Conservation (phyloP, 306 rosid species). For the Erythrophleum fordii region DNA sequence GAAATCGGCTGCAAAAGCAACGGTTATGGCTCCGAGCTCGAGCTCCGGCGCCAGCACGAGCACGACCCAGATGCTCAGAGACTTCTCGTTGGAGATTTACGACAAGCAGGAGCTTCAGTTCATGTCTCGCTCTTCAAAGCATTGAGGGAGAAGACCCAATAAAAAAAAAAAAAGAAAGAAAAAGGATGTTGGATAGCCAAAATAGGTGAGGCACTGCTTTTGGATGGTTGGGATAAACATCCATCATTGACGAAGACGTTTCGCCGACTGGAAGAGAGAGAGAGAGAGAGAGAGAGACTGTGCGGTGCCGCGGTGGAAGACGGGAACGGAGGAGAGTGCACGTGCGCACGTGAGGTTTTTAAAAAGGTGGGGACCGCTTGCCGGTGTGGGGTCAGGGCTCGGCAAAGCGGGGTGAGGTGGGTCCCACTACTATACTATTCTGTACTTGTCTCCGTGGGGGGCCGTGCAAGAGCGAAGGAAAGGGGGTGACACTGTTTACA, state of each 20-base stretch:
- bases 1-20: slow-evolving; percentile 31
- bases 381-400: slow-evolving; percentile 31
- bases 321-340: slow-evolving; percentile 38
- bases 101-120: slow-evolving; percentile 77
- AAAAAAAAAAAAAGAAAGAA: too few relatives aligned
- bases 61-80: slow-evolving; percentile 58
- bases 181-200: too few relatives aligned
- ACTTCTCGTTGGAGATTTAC: slow-evolving; percentile 72
- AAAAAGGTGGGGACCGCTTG: slow-evolving; percentile 22
- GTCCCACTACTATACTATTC: not conserved
- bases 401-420: not conserved
- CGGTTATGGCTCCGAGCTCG: slow-evolving; percentile 27
- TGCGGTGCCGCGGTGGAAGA: not conserved
- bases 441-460: slow-evolving; percentile 31
- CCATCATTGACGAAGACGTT: too few relatives aligned
- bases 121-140: slow-evolving; percentile 61
- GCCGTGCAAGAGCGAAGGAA: slow-evolving; percentile 23
- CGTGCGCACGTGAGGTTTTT: slow-evolving; percentile 63
- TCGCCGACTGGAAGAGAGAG: too few relatives aligned
- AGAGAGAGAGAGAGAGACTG: not conserved
- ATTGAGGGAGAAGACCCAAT: slow-evolving; percentile 35
- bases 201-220: slow-evolving; percentile 6
- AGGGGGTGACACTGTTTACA: too few relatives aligned
- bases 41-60: not conserved
- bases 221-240: too few relatives aligned